Percentiles rank a stretch among this genome's conserved stretches.
phyloP scores from a whole-genome alignment of 2,329 filamentous ascomycete genomes.

The Xylaria polymorpha region DNA sequence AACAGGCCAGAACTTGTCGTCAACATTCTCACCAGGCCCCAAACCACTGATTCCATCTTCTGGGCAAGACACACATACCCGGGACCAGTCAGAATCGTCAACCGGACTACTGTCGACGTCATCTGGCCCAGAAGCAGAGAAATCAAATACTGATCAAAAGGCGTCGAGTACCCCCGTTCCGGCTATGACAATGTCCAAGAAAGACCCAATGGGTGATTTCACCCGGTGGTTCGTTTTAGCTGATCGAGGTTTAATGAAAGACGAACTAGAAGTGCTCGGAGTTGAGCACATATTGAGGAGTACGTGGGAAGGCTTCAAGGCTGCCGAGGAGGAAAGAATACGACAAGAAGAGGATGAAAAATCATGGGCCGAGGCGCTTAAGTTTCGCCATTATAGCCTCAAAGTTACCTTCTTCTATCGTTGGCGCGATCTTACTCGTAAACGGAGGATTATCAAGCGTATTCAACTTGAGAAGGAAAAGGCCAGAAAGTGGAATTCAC shows the following conservation, averaged over 20 bases:
- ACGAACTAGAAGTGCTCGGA: constrained; percentile 59
- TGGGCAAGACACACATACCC: background rate
- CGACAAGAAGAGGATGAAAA: constrained; percentile 61
- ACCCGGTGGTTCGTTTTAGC: constrained; percentile 66
- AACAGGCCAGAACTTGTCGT: constrained; percentile 9
- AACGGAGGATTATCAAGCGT: constrained; percentile 61
- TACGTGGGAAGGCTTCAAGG: constrained; percentile 56
- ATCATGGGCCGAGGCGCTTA: constrained; percentile 59
- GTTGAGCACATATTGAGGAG: constrained; percentile 59
- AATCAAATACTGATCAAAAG: background rate
- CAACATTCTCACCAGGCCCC: background rate
- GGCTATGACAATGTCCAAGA: constrained; percentile 34
- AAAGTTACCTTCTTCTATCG: constrained; percentile 67
- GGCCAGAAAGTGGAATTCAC: constrained; percentile 58
- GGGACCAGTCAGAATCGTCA: background rate
- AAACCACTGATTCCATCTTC: background rate
- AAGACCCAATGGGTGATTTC: constrained; percentile 62
- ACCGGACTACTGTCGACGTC: background rate
- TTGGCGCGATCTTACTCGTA: constrained; percentile 64
- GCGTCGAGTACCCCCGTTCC: background rate
- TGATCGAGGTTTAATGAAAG: constrained; percentile 64
- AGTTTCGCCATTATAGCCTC: constrained; percentile 63
- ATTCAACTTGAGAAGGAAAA: constrained; percentile 64
- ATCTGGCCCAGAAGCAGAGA: constrained; percentile 1
- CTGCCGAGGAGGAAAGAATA: constrained; percentile 56